Percentiles rank a stretch among this genome's conserved stretches.
phyloP scores from a whole-genome alignment of 2,329 filamentous ascomycete genomes.

The Ascomycota sp. region DNA sequence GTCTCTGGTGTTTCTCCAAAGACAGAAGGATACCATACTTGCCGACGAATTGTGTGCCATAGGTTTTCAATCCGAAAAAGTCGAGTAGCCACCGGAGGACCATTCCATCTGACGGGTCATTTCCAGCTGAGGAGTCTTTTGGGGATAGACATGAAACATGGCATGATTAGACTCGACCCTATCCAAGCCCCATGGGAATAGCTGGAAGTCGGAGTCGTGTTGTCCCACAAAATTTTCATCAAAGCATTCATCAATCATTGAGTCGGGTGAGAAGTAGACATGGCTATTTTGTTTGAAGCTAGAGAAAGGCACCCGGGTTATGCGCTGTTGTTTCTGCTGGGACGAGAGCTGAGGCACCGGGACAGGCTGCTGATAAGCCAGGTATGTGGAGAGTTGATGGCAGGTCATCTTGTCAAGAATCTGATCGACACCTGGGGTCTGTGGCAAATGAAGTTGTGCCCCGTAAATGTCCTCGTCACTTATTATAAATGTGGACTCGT shows the following conservation, averaged over 20 bases:
- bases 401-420: constrained; percentile 24
- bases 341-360: too few species aligned
- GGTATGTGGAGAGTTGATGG: constrained; percentile 18
- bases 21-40: too few species aligned
- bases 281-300: constrained; percentile 40
- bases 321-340: too few species aligned
- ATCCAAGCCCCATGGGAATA: constrained; percentile 28
- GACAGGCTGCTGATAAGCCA: too few species aligned
- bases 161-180: constrained; percentile 21
- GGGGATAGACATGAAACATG: constrained; percentile 19
- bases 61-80: not conserved
- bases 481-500: constrained; percentile 39
- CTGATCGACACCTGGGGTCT: constrained; percentile 15
- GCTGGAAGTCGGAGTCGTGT: constrained; percentile 39
- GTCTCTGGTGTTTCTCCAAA: too few species aligned
- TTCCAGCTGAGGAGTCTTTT: not conserved
- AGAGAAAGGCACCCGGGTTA: too few species aligned
- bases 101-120: not conserved
- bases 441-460: constrained; percentile 34
- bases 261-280: constrained; percentile 48
- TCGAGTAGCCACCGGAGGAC: constrained; percentile 7
- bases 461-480: constrained; percentile 40
- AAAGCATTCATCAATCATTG: constrained; percentile 45
- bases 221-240: constrained; percentile 26
- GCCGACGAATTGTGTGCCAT: not conserved